These are phyloP conservation scores for Yamadazyma atmosphaerica DNA, from an alignment of 1,139 yeast species.

Conservation along the genomic window DNA sequence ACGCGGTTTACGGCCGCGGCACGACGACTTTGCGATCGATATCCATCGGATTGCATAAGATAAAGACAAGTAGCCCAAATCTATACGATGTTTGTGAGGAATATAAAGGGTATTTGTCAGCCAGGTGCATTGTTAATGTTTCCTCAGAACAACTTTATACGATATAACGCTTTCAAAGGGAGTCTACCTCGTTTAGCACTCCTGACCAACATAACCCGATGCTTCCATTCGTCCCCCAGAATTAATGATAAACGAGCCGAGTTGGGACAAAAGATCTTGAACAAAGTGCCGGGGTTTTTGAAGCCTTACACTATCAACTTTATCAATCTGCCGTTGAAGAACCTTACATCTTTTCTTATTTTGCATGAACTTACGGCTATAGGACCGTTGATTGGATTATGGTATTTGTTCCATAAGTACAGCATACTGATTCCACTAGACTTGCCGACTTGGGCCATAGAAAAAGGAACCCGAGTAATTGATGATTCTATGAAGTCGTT, in stretches of 20 bases:
- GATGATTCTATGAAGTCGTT: slow-evolving; percentile 42
- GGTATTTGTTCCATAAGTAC: slow-evolving; percentile 70
- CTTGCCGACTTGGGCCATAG: slow-evolving; percentile 65
- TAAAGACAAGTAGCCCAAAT: too few species aligned
- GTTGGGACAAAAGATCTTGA: slow-evolving; percentile 26
- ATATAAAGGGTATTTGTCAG: too few species aligned
- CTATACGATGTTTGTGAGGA: too few species aligned
- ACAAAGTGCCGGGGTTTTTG: slow-evolving; percentile 47
- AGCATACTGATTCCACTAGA: slow-evolving; percentile 47
- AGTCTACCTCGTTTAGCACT: too few species aligned
- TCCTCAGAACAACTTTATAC: too few species aligned
- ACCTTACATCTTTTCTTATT: slow-evolving; percentile 69
- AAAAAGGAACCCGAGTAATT: slow-evolving; percentile 61
- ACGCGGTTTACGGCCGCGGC: too few species aligned
- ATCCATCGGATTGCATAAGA: not conserved
- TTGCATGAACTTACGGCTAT: slow-evolving; percentile 89
- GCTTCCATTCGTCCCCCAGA: not conserved
- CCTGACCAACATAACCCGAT: not conserved
- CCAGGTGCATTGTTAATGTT: too few species aligned
- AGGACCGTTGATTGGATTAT: slow-evolving; percentile 70
- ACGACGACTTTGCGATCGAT: too few species aligned
- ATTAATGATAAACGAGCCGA: slow-evolving; percentile 13
- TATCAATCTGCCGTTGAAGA: slow-evolving; percentile 63
- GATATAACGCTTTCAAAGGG: too few species aligned
- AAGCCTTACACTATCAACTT: slow-evolving; percentile 51